phyloP scores from a whole-genome alignment of 306 rosid genomes.

The Cucurbita maxima region DNA sequence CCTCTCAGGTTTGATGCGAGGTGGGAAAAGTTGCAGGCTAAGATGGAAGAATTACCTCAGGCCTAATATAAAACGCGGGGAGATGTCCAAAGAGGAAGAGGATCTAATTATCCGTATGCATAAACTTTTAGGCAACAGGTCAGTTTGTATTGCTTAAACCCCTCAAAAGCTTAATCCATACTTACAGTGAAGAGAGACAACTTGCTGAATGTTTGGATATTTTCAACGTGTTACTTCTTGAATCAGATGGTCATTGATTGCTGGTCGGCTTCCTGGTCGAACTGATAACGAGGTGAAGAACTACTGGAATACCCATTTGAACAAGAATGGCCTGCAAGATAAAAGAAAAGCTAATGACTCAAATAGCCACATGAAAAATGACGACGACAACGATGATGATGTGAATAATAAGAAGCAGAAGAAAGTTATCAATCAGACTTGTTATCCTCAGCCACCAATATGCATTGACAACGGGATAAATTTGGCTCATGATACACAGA shows the following conservation, averaged over 20 bases:
- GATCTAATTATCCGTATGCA: constrained; percentile 61
- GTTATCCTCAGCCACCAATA: neutral
- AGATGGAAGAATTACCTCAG: constrained; percentile 62
- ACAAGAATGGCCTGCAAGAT: constrained; percentile 19
- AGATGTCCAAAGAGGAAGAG: constrained; percentile 51
- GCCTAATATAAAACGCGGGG: constrained; percentile 53
- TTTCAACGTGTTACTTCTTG: neutral
- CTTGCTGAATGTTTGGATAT: neutral
- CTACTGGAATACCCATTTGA: constrained; percentile 63
- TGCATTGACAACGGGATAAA: neutral
- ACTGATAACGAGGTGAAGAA: constrained; percentile 49
- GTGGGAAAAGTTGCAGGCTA: constrained; percentile 62
- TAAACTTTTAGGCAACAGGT: constrained; percentile 62
- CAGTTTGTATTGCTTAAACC: neutral
- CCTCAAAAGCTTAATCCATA: neutral
- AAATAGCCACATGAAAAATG: neutral
- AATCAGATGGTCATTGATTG: constrained; percentile 53
- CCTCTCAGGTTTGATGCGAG: constrained; percentile 33
- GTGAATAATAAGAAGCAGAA: constrained; percentile 9
- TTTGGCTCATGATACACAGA: neutral
- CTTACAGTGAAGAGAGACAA: neutral
- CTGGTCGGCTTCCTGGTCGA: constrained; percentile 59
- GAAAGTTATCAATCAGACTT: neutral
- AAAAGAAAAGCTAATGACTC: constrained; percentile 13
- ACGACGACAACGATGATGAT: neutral